phyloP scores from a whole-genome alignment of 257 asterid genomes.

The Solanum appendiculatum region DNA sequence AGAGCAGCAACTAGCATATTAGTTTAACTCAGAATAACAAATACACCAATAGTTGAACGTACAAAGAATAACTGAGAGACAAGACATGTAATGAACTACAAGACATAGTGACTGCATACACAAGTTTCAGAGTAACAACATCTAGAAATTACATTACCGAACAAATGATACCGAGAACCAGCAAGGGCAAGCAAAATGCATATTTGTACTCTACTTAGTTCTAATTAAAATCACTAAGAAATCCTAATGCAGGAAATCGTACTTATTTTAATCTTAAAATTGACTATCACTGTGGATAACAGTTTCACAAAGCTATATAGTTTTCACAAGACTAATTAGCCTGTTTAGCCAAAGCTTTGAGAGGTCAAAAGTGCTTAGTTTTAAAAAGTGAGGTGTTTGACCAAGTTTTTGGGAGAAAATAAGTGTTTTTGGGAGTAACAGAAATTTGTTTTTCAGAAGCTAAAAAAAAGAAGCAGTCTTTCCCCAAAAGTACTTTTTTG shows the following conservation, averaged over 20 bases:
- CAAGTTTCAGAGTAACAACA: background rate
- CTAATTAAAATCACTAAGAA: background rate
- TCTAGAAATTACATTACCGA: background rate
- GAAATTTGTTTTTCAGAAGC: background rate
- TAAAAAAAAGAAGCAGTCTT: background rate
- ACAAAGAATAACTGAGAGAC: background rate
- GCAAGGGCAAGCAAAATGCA: background rate
- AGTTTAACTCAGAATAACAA: slow-evolving; percentile 11
- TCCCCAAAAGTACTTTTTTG: background rate
- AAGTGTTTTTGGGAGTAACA: background rate
- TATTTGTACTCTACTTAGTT: background rate
- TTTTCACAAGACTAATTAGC: background rate
- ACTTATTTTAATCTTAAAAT: background rate
- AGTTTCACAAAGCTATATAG: background rate
- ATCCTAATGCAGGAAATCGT: background rate
- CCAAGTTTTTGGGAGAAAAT: background rate
- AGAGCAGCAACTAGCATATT: slow-evolving; percentile 5
- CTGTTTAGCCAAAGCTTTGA: no score
- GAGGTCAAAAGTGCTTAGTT: background rate
- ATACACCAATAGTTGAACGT: background rate
- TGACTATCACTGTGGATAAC: background rate
- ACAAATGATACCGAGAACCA: background rate
- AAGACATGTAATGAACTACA: background rate
- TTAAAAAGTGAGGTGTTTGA: background rate
- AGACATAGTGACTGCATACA: background rate